These are phyloP conservation scores for Mucor velutinosus DNA, from an alignment of 371 early-diverging fungal genomes.

Conservation along the genomic window DNA sequence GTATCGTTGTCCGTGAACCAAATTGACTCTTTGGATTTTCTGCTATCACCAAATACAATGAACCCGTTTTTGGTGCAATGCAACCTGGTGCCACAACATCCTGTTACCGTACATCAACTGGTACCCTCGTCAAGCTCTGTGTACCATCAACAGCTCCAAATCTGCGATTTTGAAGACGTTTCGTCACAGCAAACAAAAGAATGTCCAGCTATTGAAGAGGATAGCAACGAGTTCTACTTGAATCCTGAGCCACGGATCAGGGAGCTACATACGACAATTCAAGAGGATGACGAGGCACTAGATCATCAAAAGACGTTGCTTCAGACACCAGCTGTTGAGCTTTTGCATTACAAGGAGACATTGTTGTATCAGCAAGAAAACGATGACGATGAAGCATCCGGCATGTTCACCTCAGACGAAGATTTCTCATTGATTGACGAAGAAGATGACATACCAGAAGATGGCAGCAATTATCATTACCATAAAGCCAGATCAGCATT, in stretches of 20 bases:
- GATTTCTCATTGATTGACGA: conserved; percentile 9
- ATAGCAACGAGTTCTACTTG: background rate
- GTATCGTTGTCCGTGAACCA: conserved; percentile 4
- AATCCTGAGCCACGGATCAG: background rate
- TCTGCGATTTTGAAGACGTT: background rate
- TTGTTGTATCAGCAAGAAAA: conserved; percentile 10
- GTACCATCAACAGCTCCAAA: background rate
- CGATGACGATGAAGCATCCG: conserved; percentile 8
- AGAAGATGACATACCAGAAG: conserved; percentile 10
- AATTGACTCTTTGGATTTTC: conserved; percentile 7
- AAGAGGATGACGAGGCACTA: background rate
- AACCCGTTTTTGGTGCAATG: conserved; percentile 9
- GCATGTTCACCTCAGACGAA: conserved; percentile 7
- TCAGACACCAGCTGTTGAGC: background rate
- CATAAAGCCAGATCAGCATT: background rate
- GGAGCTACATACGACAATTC: background rate
- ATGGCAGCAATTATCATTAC: background rate
- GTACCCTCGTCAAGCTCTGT: background rate
- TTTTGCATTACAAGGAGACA: conserved; percentile 4
- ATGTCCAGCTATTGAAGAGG: background rate
- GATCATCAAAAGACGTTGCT: background rate
- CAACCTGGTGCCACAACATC: conserved; percentile 4
- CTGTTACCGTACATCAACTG: conserved; percentile 3
- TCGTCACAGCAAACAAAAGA: background rate
- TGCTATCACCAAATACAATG: background rate